A percentile compares a stretch with the other conserved stretches of the same genome.
Evolutionary conservation across 2,329 filamentous ascomycete genomes (phyloP).

Genomic region (Teratosphaeriaceae sp.): DNA sequence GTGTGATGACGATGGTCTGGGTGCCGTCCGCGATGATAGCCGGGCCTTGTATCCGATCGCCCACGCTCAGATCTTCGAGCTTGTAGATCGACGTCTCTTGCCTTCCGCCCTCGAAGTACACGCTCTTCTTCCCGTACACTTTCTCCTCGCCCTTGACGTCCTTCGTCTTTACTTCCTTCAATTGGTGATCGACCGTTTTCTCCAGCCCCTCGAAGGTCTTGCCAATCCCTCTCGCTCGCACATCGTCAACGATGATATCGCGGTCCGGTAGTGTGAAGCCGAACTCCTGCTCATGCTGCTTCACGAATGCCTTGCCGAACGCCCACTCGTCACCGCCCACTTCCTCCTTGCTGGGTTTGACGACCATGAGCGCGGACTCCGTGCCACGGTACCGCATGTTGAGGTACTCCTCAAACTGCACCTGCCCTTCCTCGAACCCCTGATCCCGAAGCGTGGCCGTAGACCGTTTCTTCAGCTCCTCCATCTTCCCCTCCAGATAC

Average conservation of each 20-base stretch:
- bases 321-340: conserved; percentile 66
- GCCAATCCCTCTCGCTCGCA: conserved; percentile 79
- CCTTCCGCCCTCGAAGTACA: conserved; percentile 81
- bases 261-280: conserved; percentile 80
- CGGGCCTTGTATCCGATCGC: conserved; percentile 68
- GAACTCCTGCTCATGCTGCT: conserved; percentile 87
- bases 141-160: conserved; percentile 53
- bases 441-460: conserved; percentile 62
- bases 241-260: conserved; percentile 85
- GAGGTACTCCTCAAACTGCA: conserved; percentile 84
- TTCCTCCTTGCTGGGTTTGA: conserved; percentile 71
- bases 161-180: conserved; percentile 60
- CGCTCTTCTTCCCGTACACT: conserved; percentile 58
- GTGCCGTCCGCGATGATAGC: conserved; percentile 82
- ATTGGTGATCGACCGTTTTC: conserved; percentile 76
- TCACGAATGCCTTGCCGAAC: conserved; percentile 76
- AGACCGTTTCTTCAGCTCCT: conserved; percentile 71
- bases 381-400: conserved; percentile 91
- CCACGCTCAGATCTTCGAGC: conserved; percentile 64
- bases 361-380: conserved; percentile 83
- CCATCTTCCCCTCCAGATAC: conserved; percentile 66
- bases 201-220: conserved; percentile 77
- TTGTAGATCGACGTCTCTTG: conserved; percentile 76
- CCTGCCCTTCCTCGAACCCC: conserved; percentile 67
- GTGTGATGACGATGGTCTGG: conserved; percentile 87